Evolutionary conservation across 2,329 filamentous ascomycete species (phyloP).

Genomic region (Pleurostoma richardsiae): DNA sequence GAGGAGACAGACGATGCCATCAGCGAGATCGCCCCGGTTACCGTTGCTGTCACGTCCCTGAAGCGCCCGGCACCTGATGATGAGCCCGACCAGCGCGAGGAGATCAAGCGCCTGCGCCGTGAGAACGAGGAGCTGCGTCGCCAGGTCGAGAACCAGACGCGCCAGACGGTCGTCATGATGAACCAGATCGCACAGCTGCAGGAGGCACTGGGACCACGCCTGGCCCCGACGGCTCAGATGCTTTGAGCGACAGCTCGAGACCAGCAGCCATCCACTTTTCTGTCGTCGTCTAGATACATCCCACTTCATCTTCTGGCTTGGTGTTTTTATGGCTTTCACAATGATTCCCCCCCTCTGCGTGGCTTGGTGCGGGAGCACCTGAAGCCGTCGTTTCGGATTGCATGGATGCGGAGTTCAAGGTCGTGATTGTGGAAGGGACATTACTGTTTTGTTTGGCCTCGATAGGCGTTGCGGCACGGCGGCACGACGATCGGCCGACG

Average conservation of each 20-base stretch:
- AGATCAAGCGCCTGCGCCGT: conserved; percentile 60
- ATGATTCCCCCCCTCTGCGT: no score
- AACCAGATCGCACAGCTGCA: background rate
- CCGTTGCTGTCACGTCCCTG: conserved; percentile 36
- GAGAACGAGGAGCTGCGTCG: conserved; percentile 57
- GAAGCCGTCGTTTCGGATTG: no score
- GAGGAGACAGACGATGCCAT: conserved; percentile 34
- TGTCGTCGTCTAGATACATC: no score
- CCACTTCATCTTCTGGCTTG: no score
- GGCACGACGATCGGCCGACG: no score
- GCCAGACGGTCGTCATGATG: conserved; percentile 36
- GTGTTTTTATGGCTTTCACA: no score
- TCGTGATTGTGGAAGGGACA: no score
- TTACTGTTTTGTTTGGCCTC: no score
- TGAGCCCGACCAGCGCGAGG: conserved; percentile 50
- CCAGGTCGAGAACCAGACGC: conserved; percentile 43
- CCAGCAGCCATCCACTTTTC: no score
- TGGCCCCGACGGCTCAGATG: background rate
- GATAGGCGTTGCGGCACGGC: no score
- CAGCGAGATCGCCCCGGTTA: conserved; percentile 1
- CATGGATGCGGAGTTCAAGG: no score
- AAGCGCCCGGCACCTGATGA: conserved; percentile 33
- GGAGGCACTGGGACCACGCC: background rate
- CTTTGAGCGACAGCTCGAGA: background rate
- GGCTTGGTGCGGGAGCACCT: no score